These are phyloP conservation scores for Trametes cingulata DNA, from an alignment of 768 basidiomycete species.

Conservation along the genomic window DNA sequence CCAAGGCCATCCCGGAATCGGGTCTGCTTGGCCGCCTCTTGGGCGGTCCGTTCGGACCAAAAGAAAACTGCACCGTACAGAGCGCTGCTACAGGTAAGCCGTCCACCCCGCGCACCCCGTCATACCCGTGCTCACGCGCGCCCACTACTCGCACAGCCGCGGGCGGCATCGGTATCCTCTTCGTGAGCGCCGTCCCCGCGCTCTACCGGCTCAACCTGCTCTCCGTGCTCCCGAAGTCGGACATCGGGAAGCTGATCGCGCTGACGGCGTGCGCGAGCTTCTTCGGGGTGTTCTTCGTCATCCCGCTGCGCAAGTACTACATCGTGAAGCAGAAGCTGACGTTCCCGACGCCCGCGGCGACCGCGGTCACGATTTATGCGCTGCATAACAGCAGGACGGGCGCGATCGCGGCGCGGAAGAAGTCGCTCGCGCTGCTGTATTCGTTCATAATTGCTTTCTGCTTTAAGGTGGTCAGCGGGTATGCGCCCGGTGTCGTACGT, in stretches of 20 bases:
- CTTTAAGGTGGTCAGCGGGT: slow-evolving; percentile 55
- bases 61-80: slow-evolving; percentile 67
- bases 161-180: slow-evolving; percentile 59
- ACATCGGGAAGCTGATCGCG: slow-evolving; percentile 57
- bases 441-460: slow-evolving; percentile 50
- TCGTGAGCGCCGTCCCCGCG: slow-evolving; percentile 60
- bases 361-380: slow-evolving; percentile 64
- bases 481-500: slow-evolving; percentile 57
- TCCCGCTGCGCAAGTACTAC: slow-evolving; percentile 61
- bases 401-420: slow-evolving; percentile 53
- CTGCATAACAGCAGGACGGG: slow-evolving; percentile 55
- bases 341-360: slow-evolving; percentile 67
- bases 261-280: slow-evolving; percentile 55
- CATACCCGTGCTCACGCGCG: slow-evolving; percentile 3
- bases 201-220: slow-evolving; percentile 58
- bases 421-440: slow-evolving; percentile 50
- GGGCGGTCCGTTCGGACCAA: slow-evolving; percentile 62
- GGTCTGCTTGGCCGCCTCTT: slow-evolving; percentile 46
- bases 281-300: slow-evolving; percentile 68
- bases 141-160: slow-evolving; percentile 36
- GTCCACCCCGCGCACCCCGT: background rate
- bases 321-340: slow-evolving; percentile 63
- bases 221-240: slow-evolving; percentile 45
- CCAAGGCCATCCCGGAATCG: slow-evolving; percentile 48
- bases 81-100: slow-evolving; percentile 51